Evolutionary conservation across 306 rosid genomes (phyloP).

Genomic region (Vigna reflexopilosa): DNA sequence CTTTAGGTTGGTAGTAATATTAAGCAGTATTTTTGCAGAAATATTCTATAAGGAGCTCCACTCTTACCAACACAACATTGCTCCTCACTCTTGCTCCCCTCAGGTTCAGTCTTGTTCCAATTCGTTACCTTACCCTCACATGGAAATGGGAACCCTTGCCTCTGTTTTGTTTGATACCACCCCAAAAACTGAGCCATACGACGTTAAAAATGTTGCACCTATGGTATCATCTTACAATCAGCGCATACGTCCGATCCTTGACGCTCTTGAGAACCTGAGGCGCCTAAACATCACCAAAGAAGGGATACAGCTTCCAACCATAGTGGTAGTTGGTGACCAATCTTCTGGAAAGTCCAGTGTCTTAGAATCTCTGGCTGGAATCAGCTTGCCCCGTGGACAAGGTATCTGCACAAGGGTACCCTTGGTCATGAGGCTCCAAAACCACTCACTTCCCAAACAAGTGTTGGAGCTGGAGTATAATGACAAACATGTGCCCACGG

Average conservation of each 20-base stretch:
- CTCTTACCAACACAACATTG: no score
- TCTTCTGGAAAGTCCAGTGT: constrained; percentile 62
- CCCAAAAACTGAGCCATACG: not conserved
- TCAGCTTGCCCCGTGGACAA: constrained; percentile 67
- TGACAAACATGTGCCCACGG: not conserved
- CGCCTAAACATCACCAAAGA: constrained; percentile 55
- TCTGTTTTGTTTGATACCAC: not conserved
- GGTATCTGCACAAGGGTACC: constrained; percentile 67
- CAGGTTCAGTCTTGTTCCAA: no score
- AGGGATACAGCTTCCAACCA: constrained; percentile 64
- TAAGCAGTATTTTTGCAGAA: no score
- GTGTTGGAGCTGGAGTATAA: not conserved
- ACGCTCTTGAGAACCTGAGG: constrained; percentile 55
- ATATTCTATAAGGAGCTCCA: no score
- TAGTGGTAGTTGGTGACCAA: constrained; percentile 65
- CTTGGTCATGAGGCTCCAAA: constrained; percentile 28
- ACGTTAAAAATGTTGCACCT: constrained; percentile 35
- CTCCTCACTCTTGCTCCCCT: no score
- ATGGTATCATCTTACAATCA: constrained; percentile 52
- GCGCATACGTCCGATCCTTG: constrained; percentile 52
- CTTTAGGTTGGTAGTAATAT: no score
- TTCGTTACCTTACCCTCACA: not conserved
- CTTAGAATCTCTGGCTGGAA: constrained; percentile 58
- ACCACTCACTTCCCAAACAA: not conserved
- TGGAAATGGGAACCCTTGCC: not conserved